phyloP scores from a whole-genome alignment of 768 basidiomycete genomes.

The Phylloporus sp. region DNA sequence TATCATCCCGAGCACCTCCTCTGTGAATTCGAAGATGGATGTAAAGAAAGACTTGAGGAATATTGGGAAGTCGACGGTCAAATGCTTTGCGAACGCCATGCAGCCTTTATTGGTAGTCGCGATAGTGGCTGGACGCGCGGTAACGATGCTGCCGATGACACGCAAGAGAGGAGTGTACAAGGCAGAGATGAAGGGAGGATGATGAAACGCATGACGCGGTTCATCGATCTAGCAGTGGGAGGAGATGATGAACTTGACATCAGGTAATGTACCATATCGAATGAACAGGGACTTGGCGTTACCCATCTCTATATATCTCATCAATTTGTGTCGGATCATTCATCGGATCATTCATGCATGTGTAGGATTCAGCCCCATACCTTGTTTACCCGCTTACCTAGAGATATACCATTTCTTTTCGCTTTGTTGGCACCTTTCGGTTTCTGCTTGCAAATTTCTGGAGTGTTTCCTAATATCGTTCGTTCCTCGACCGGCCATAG shows the following conservation, averaged over 20 bases:
- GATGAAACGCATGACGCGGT: slow-evolving; percentile 73
- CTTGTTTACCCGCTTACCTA: slow-evolving; percentile 14
- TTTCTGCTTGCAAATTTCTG: slow-evolving; percentile 6
- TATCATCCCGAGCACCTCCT: slow-evolving; percentile 88
- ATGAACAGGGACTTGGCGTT: slow-evolving; percentile 16
- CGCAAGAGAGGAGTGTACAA: slow-evolving; percentile 8
- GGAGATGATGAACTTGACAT: slow-evolving; percentile 28
- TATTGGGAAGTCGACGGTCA: slow-evolving; percentile 87
- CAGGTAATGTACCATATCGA: slow-evolving; percentile 26
- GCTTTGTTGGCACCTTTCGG: slow-evolving; percentile 14
- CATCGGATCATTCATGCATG: slow-evolving; percentile 17
- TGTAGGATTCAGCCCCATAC: slow-evolving; percentile 17
- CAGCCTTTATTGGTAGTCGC: slow-evolving; percentile 30
- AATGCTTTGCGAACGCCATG: slow-evolving; percentile 86
- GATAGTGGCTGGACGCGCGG: slow-evolving; percentile 19
- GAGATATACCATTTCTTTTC: slow-evolving; percentile 21
- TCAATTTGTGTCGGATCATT: slow-evolving; percentile 19
- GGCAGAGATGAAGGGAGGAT: slow-evolving; percentile 43
- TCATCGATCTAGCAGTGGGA: slow-evolving; percentile 59
- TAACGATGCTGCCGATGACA: slow-evolving; percentile 8
- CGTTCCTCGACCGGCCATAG: slow-evolving; percentile 7
- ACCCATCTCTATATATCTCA: not conserved
- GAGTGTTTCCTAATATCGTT: slow-evolving; percentile 1
- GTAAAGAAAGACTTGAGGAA: slow-evolving; percentile 61
- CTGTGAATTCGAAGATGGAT: slow-evolving; percentile 62